Conservation (phyloP, 2,329 filamentous ascomycete genomes). For the Xylaria sp. region DNA sequence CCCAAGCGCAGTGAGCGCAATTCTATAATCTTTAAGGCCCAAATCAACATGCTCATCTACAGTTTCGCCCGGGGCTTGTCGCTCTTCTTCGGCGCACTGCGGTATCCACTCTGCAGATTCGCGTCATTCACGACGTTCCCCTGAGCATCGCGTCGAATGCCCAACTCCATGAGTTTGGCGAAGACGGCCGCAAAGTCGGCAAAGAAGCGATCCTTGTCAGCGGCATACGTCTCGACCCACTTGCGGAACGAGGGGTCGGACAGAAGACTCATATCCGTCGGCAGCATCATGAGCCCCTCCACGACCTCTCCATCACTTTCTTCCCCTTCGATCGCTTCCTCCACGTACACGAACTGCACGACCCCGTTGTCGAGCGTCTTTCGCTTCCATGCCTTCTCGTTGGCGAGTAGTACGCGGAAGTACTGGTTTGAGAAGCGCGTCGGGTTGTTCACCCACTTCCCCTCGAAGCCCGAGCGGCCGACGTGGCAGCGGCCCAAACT, state of each 20-base stretch:
- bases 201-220: slow-evolving; percentile 67
- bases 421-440: slow-evolving; percentile 48
- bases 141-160: slow-evolving; percentile 59
- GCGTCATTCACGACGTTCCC: slow-evolving; percentile 62
- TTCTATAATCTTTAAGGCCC: background rate
- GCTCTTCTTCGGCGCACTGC: slow-evolving; percentile 42
- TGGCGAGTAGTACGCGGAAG: slow-evolving; percentile 42
- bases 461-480: slow-evolving; percentile 43
- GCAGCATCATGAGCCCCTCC: slow-evolving; percentile 70
- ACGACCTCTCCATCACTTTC: slow-evolving; percentile 50
- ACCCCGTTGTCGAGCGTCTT: slow-evolving; percentile 39
- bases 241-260: slow-evolving; percentile 57
- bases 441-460: slow-evolving; percentile 46
- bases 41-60: slow-evolving; percentile 31
- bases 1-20: background rate
- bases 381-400: slow-evolving; percentile 41
- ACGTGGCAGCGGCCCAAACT: slow-evolving; percentile 75
- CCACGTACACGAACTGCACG: slow-evolving; percentile 61
- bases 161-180: slow-evolving; percentile 65
- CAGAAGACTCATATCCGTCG: slow-evolving; percentile 65
- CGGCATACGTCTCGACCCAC: slow-evolving; percentile 65
- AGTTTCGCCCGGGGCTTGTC: slow-evolving; percentile 44
- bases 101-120: slow-evolving; percentile 54
- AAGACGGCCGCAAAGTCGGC: slow-evolving; percentile 64
- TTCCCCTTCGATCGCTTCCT: slow-evolving; percentile 55